These are phyloP conservation scores for Russula lepida DNA, from an alignment of 768 basidiomycete genomes.

Conservation along the genomic window DNA sequence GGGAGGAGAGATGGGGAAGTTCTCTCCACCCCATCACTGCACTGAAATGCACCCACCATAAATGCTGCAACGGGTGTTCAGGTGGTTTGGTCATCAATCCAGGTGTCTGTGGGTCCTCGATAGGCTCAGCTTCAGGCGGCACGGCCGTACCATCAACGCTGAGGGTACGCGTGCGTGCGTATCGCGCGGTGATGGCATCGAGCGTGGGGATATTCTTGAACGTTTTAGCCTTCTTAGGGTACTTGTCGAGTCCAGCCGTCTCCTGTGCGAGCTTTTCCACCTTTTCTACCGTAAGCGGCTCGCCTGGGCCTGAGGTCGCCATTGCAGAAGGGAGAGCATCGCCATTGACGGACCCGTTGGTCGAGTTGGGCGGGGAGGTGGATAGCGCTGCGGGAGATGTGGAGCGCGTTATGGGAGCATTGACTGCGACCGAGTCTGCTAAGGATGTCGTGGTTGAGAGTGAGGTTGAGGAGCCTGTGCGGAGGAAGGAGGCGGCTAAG, in stretches of 20 bases:
- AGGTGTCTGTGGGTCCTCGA: conserved; percentile 78
- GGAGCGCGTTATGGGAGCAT: conserved; percentile 57
- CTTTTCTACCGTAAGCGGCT: conserved; percentile 56
- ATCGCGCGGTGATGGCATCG: conserved; percentile 74
- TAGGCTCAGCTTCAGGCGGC: conserved; percentile 69
- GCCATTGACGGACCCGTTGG: conserved; percentile 33
- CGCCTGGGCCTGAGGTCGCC: conserved; percentile 29
- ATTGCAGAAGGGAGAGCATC: conserved; percentile 21
- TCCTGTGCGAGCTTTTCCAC: conserved; percentile 58
- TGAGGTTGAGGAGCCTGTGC: conserved; percentile 48
- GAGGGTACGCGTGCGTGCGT: conserved; percentile 62
- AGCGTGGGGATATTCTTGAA: conserved; percentile 86
- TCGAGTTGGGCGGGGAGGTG: conserved; percentile 40
- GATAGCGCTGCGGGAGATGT: conserved; percentile 51
- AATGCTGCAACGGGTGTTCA: conserved; percentile 78
- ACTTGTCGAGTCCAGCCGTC: conserved; percentile 28
- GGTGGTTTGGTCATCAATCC: conserved; percentile 58
- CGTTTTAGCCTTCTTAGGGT: conserved; percentile 34
- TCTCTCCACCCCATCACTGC: neutral
- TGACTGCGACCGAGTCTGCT: conserved; percentile 59
- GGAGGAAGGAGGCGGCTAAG: conserved; percentile 62
- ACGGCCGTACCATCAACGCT: conserved; percentile 50
- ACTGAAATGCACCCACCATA: conserved; percentile 64
- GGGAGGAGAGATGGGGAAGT: neutral
- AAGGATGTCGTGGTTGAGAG: conserved; percentile 28